Conservation (phyloP, 169 alveolate genomes). For the Cryptosporidium felis region DNA sequence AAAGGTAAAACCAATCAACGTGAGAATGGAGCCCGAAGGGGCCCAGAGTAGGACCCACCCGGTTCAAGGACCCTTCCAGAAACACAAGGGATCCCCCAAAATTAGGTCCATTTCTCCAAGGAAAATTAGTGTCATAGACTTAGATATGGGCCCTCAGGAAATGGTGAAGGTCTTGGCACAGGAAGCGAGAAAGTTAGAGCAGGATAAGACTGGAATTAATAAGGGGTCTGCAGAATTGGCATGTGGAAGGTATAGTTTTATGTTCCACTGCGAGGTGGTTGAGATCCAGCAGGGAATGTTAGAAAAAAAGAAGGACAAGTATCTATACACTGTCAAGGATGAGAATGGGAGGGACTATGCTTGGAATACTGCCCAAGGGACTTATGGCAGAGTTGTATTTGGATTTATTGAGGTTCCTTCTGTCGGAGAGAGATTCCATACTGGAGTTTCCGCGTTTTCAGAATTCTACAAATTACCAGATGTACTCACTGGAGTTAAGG, state of each 20-base stretch:
- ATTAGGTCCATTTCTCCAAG: constrained; percentile 62
- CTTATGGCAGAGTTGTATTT: constrained; percentile 69
- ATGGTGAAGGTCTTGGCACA: constrained; percentile 13
- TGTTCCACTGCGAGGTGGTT: constrained; percentile 56
- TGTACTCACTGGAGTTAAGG: constrained; percentile 16
- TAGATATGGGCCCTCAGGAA: constrained; percentile 62
- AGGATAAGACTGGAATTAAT: constrained; percentile 23
- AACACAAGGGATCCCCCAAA: constrained; percentile 6
- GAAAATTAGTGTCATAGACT: constrained; percentile 28
- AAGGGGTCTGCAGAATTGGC: constrained; percentile 67
- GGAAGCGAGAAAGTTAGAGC: constrained; percentile 29
- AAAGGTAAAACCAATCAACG: constrained; percentile 12
- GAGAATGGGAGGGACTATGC: constrained; percentile 2
- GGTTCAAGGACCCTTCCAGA: background rate
- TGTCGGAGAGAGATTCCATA: background rate
- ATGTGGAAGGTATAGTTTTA: constrained; percentile 38
- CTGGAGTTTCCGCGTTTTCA: background rate
- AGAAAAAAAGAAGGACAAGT: constrained; percentile 24
- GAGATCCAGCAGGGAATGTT: background rate
- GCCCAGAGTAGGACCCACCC: background rate
- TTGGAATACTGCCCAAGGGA: constrained; percentile 67
- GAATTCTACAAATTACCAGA: constrained; percentile 43
- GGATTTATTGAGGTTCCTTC: constrained; percentile 63
- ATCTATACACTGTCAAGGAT: background rate
- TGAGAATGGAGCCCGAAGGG: background rate